Evolutionary conservation across 177 flowering plant genomes (phyloP).

Genomic region (Tripterygium wilfordii): DNA sequence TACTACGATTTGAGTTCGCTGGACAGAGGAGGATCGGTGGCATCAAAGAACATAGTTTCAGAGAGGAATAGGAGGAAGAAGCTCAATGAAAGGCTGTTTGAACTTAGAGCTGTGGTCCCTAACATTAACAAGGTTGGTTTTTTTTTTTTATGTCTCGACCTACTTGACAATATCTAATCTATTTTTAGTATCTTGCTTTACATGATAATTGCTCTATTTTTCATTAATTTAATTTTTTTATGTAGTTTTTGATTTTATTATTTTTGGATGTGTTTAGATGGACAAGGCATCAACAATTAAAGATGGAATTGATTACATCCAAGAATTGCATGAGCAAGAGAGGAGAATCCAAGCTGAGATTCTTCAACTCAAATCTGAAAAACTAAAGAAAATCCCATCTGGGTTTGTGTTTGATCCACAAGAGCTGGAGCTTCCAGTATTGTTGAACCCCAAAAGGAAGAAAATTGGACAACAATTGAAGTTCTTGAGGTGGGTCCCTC

Average conservation of each 20-base stretch:
- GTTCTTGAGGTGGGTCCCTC: conserved; percentile 44
- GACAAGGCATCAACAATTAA: conserved; percentile 87
- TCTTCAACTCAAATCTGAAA: conserved; percentile 40
- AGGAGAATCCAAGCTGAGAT: conserved; percentile 51
- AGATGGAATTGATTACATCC: conserved; percentile 75
- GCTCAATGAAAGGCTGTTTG: conserved; percentile 76
- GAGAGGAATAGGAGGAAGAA: conserved; percentile 85
- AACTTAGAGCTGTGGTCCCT: conserved; percentile 85
- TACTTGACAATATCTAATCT: too few relatives aligned
- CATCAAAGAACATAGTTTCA: conserved; percentile 71
- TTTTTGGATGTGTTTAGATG: conserved; percentile 40
- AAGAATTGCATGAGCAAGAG: conserved; percentile 68
- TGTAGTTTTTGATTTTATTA: background rate
- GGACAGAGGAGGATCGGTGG: conserved; percentile 55
- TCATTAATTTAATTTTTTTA: background rate
- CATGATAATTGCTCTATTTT: too few relatives aligned
- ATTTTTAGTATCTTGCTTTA: background rate
- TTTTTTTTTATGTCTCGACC: too few relatives aligned
- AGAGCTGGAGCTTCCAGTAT: conserved; percentile 2
- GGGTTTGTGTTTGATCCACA: conserved; percentile 14
- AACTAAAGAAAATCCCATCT: conserved; percentile 13
- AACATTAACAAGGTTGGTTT: conserved; percentile 67
- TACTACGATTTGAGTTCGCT: conserved; percentile 87
- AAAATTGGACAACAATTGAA: conserved; percentile 45
- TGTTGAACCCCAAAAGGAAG: conserved; percentile 39